Evolutionary conservation across 345 rosid species (phyloP), one percentile per base, ranked within the genome.

Genomic region (Erysimum cheiranthoides): DNA sequence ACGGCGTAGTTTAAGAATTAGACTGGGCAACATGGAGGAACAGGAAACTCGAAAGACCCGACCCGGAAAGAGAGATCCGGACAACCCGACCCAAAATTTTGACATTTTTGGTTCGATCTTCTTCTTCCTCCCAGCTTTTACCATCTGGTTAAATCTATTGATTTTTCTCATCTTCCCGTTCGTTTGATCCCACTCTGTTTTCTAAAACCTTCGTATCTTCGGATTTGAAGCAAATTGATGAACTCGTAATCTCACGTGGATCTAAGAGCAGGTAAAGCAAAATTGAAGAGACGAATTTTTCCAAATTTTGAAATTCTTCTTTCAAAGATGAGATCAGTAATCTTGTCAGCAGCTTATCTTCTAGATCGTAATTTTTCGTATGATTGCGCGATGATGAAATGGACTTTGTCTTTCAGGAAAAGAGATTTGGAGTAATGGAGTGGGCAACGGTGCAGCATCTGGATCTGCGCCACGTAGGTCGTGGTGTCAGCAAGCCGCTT

Each of bases 391-490:
- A 36, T 53, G 25, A 21, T 34, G 13, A 30, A 50, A 39, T 42
- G 32, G 13, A 59, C 6, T 71, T 56, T 35, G n/a, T 46, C 28
- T 47, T 59, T 30, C 46, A 57, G 66, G 60, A 11, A 52, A 38
- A 35, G 62, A 53, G 21, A 62, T 21, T 21, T 21, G 38, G 49
- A 79, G 66, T 65, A 53, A 95, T 95, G 99, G 97, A 95, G 91
- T 95, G 99, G 99, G 71, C 91, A 7, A 89, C 98, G 72, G 86
- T 95, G 78, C 99, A 95, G 85, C 99, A 95, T 76, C 93, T 92
- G 83, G 98, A 95, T 86, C 89, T 95, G 34, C 86, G 88, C 14
- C 94, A 95, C 59, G 86, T 92, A 5, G 90, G 89, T 47, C 90
- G 96, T 39, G 93, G 90, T 60, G 82, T 85, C 30, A 75, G 77